A percentile compares a stretch with the other conserved stretches of the same genome.
These are phyloP conservation scores for Metarhizium sp. DNA, from an alignment of 2,329 filamentous ascomycete genomes.

Conservation along the genomic window DNA sequence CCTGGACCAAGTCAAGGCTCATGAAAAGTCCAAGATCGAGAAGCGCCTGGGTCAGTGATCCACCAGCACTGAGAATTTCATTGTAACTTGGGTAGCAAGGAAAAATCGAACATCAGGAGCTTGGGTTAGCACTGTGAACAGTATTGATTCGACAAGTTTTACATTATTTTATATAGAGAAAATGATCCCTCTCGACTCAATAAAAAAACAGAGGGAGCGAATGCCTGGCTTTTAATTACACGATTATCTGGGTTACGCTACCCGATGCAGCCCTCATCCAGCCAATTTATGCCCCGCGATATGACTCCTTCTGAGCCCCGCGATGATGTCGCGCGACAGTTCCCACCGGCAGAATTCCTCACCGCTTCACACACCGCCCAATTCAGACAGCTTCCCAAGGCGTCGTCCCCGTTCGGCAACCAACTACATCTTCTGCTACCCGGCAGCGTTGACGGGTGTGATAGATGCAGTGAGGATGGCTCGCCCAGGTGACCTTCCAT, in stretches of 20 bases:
- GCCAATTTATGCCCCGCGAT: slow-evolving; percentile 2
- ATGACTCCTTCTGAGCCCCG: slow-evolving; percentile 5
- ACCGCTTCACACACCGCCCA: slow-evolving; percentile 10
- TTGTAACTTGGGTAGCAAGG: not conserved
- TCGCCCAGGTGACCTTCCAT: slow-evolving; percentile 36
- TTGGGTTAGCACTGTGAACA: no score
- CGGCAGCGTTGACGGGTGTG: not conserved
- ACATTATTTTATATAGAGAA: no score
- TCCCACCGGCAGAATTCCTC: slow-evolving; percentile 11
- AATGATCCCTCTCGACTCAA: no score
- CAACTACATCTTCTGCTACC: not conserved
- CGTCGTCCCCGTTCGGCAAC: not conserved
- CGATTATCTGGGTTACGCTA: not conserved
- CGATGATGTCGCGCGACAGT: slow-evolving; percentile 4
- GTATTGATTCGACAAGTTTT: no score
- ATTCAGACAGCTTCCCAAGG: not conserved
- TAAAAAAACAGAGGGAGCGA: not conserved
- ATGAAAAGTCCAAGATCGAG: slow-evolving; percentile 69
- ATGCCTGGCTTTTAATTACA: not conserved
- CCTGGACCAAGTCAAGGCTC: slow-evolving; percentile 51
- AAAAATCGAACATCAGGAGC: not conserved
- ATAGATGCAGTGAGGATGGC: slow-evolving; percentile 1
- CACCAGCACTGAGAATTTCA: not conserved
- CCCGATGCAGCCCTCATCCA: not conserved
- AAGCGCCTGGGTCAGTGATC: slow-evolving; percentile 42